Conservation (phyloP, 2,329 filamentous ascomycete species). For the Dothidotthia symphoricarpi region DNA sequence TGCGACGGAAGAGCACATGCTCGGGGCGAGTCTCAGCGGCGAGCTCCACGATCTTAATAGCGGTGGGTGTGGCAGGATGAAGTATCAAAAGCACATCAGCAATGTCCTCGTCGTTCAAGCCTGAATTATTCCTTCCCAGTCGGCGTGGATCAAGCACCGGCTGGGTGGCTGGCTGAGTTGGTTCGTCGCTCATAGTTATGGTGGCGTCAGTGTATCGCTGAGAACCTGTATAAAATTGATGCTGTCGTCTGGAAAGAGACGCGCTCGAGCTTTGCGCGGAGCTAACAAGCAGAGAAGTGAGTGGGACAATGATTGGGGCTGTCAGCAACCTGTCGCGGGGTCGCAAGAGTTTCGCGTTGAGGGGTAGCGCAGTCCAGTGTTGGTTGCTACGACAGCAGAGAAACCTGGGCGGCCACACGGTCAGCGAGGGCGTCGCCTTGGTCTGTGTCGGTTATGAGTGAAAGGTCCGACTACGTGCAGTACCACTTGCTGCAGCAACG, state of each 20-base stretch:
- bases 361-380: slow-evolving; percentile 4
- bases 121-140: slow-evolving; percentile 75
- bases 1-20: slow-evolving; percentile 54
- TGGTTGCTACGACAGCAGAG: slow-evolving; percentile 5
- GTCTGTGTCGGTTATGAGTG: slow-evolving; percentile 1
- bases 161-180: slow-evolving; percentile 68
- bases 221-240: too few species aligned
- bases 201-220: slow-evolving; percentile 1
- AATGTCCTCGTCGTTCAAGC: slow-evolving; percentile 77
- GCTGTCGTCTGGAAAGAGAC: not conserved
- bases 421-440: slow-evolving; percentile 3
- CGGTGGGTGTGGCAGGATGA: slow-evolving; percentile 71
- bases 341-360: not conserved
- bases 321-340: not conserved
- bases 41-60: slow-evolving; percentile 66
- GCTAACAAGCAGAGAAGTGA: not conserved
- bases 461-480: not conserved
- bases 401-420: slow-evolving; percentile 2
- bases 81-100: slow-evolving; percentile 88
- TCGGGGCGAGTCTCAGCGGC: slow-evolving; percentile 55
- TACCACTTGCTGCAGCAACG: not conserved
- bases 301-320: not conserved
- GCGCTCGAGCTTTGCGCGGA: not conserved
- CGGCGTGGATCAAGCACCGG: slow-evolving; percentile 77
- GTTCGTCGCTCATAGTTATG: slow-evolving; percentile 34